Evolutionary conservation across 495 filamentous ascomycete species (phyloP).

Genomic region (Hypoxylon intermedium): DNA sequence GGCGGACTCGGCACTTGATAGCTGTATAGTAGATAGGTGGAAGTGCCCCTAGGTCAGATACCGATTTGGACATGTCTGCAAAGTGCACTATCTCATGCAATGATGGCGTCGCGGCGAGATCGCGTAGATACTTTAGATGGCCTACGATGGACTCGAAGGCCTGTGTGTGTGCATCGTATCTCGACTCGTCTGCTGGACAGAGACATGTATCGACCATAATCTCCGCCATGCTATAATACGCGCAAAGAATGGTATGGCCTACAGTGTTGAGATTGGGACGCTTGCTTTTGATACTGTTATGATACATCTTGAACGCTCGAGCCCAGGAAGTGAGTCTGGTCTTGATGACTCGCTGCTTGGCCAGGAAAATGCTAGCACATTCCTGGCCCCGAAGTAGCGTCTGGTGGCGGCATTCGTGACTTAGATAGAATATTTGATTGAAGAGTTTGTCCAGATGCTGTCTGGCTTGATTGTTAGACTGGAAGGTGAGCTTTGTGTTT

Average conservation of each 20-base stretch:
- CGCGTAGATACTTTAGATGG: conserved; percentile 42
- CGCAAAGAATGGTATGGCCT: conserved; percentile 45
- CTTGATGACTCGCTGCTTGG: conserved; percentile 22
- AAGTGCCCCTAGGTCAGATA: conserved; percentile 58
- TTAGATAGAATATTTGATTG: conserved; percentile 39
- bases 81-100: conserved; percentile 2
- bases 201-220: conserved; percentile 57
- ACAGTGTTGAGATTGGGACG: neutral
- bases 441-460: conserved; percentile 44
- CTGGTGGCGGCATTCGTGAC: conserved; percentile 27
- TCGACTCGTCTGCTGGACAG: conserved; percentile 42
- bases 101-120: neutral
- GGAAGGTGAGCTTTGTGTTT: conserved; percentile 23
- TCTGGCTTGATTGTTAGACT: conserved; percentile 38
- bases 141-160: conserved; percentile 50
- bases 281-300: neutral
- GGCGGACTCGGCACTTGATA: conserved; percentile 62
- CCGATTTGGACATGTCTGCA: conserved; percentile 42
- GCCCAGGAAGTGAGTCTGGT: conserved; percentile 38
- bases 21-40: conserved; percentile 61
- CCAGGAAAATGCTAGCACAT: conserved; percentile 1
- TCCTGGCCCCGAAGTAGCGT: neutral
- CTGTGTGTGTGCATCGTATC: conserved; percentile 51
- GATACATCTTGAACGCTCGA: conserved; percentile 24
- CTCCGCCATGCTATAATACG: conserved; percentile 55